Percentiles rank a stretch among this genome's conserved stretches.
Evolutionary conservation across 2,329 filamentous ascomycete species (phyloP).

Genomic region (Nannizzia gypsea): DNA sequence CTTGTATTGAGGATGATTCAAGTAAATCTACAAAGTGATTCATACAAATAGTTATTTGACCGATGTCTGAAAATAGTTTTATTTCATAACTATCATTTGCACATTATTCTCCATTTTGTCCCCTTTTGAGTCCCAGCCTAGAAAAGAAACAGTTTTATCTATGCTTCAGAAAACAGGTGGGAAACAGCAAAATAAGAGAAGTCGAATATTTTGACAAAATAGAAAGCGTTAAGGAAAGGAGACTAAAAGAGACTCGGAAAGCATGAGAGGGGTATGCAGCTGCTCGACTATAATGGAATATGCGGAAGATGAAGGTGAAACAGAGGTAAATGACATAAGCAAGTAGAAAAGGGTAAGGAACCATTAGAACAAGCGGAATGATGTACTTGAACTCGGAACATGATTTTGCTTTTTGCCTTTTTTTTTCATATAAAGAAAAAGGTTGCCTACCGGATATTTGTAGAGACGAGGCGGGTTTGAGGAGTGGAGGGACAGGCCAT

Average conservation of each 20-base stretch:
- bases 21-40: background rate
- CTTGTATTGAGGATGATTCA: background rate
- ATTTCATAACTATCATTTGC: background rate
- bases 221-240: background rate
- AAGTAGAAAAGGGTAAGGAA: background rate
- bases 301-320: background rate
- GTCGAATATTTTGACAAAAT: background rate
- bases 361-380: background rate
- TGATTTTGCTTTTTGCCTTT: background rate
- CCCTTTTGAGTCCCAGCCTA: background rate
- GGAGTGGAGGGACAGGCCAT: background rate
- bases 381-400: background rate
- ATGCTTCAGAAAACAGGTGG: background rate
- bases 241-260: background rate
- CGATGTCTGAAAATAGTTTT: background rate
- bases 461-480: background rate
- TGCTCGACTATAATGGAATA: background rate
- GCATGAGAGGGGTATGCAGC: background rate
- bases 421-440: background rate
- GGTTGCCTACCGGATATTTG: background rate
- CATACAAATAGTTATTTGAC: background rate
- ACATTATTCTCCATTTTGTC: constrained; percentile 1
- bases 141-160: background rate
- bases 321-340: background rate
- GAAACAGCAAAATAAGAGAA: constrained; percentile 1